Evolutionary conservation across 2,329 filamentous ascomycete genomes (phyloP), one percentile per base, ranked within the genome.

Genomic region (Penicillium rolfsii): DNA sequence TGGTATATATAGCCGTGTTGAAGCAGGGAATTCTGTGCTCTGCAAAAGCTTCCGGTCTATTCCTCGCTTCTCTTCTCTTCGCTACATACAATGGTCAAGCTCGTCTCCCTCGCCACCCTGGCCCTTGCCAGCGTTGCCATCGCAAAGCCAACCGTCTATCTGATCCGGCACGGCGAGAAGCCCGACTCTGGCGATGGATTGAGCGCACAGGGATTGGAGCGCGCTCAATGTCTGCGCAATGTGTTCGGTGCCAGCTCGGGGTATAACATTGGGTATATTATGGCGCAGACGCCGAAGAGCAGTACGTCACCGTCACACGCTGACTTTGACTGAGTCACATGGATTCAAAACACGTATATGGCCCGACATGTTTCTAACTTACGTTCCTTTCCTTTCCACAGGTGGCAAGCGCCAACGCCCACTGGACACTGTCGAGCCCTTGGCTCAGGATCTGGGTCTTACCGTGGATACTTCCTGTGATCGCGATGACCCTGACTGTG

Each of bases 141-240:
- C 3, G 70, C 71, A 14, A 61, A 64, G 9, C 80, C 84, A 1
- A 87, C 82, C 0, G 83, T 88, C 35, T 89, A 87, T 69, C 74
- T 88, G 8, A 88, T 89, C 70, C 83, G 86, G 19, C 86, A 89
- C 64, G 86, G 86, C 60, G 86, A 89, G 72, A 89, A 89, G 73
- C 85, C 86, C 2, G 59, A 68, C 1, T 72, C 79, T 40, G 79
- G 79, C 36, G 74, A 80, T 59, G 85, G 85, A 2, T 76, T 88
- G 49, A 85, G 73, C 58, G 65, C 78, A 0, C 67, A 81, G 61
- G 86, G 86, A n/a, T 64, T 80, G 57, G 60, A 85, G 71, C 83
- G 86, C 16, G 83, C 86, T 0, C 82, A 88, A 67, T 88, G 86
- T 64, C 74, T 89, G n/a, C 76, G 82, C 11, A 76, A 65, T 8